Evolutionary conservation across 768 basidiomycete species (phyloP).

Genomic region (Leucosporidium yakuticum): DNA sequence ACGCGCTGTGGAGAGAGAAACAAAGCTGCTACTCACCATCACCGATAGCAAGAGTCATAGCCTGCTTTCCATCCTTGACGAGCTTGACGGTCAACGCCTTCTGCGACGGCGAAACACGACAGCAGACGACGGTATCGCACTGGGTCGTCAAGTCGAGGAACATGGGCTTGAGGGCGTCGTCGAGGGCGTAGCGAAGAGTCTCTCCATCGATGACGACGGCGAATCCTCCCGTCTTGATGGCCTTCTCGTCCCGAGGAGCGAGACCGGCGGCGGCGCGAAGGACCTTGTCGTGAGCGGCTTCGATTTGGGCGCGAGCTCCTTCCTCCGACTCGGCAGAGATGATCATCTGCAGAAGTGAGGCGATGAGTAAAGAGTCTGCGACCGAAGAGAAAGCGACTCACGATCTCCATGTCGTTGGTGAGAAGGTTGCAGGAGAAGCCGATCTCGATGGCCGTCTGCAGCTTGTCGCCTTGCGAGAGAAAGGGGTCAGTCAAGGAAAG

Average conservation of each 20-base stretch:
- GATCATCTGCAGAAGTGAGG: conserved; percentile 57
- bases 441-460: conserved; percentile 97
- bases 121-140: conserved; percentile 96
- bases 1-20: not conserved
- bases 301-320: conserved; percentile 74
- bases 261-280: conserved; percentile 51
- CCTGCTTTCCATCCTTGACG: conserved; percentile 89
- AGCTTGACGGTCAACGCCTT: conserved; percentile 95
- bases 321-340: conserved; percentile 74
- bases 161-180: conserved; percentile 66
- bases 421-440: conserved; percentile 93
- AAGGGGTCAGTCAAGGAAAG: conserved; percentile 9
- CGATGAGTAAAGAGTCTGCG: too few species aligned
- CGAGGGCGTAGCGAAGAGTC: conserved; percentile 74
- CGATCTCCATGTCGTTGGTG: conserved; percentile 84
- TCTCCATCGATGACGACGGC: conserved; percentile 97
- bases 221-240: conserved; percentile 57
- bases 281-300: conserved; percentile 89
- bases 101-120: conserved; percentile 93
- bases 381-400: not conserved
- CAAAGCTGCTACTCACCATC: conserved; percentile 52
- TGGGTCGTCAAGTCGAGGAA: conserved; percentile 91
- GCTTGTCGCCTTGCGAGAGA: conserved; percentile 71
- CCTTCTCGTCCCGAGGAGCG: conserved; percentile 31
- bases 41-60: conserved; percentile 94